Percentiles rank a stretch among this genome's conserved stretches.
Evolutionary conservation across 2,329 filamentous ascomycete species (phyloP).

Genomic region (Penicillium sp.): DNA sequence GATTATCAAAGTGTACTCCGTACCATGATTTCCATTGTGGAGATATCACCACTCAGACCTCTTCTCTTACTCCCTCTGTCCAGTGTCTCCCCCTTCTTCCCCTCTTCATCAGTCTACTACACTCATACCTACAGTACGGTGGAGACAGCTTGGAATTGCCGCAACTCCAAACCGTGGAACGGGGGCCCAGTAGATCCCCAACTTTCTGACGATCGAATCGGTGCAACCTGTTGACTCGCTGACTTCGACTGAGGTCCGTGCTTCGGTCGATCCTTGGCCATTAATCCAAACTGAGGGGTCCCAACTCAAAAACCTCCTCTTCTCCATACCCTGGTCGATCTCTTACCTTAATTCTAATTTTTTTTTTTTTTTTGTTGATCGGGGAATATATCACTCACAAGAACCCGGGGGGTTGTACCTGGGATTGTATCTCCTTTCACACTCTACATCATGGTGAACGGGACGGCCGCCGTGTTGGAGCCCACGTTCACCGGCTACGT

Average conservation of each 20-base stretch:
- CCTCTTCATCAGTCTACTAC: neutral
- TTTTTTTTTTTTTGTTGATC: conserved; percentile 15
- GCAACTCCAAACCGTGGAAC: conserved; percentile 26
- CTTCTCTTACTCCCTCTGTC: too few relatives aligned
- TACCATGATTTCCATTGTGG: conserved; percentile 1
- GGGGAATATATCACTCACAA: conserved; percentile 8
- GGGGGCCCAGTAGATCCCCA: conserved; percentile 24
- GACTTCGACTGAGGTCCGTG: conserved; percentile 21
- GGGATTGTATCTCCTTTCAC: conserved; percentile 7
- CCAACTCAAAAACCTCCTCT: conserved; percentile 24
- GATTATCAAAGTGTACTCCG: neutral
- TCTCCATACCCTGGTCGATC: conserved; percentile 32
- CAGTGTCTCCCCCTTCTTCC: neutral
- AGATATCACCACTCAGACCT: conserved; percentile 7
- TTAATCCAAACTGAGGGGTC: conserved; percentile 21
- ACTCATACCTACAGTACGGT: conserved; percentile 10
- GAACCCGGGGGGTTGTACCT: conserved; percentile 2
- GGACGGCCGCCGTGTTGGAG: conserved; percentile 49
- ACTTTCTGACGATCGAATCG: conserved; percentile 24
- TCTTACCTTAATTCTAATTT: conserved; percentile 23
- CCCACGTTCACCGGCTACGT: conserved; percentile 68
- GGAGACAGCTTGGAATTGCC: conserved; percentile 30
- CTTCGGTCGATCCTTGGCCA: conserved; percentile 23
- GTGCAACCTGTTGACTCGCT: conserved; percentile 25
- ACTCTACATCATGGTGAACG: conserved; percentile 39